Base-by-base conservation (phyloP, 2,329 filamentous ascomycete species). In the Apiospora saccharicola region DNA sequence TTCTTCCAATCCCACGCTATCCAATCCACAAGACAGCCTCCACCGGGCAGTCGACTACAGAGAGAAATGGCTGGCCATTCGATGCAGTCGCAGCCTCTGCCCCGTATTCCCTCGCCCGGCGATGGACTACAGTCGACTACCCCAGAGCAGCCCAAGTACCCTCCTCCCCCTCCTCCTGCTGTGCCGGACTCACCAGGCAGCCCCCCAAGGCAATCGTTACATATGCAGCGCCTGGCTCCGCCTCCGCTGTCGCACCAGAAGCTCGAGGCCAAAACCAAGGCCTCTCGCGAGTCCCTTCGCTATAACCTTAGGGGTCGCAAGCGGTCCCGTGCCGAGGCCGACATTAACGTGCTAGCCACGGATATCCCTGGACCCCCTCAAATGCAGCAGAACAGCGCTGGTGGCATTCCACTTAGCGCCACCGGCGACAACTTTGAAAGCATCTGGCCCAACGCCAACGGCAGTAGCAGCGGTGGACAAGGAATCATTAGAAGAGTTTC, bases 1-100 rank as follows among this genome's bases (percentile, higher is more conserved):
- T 90, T 90, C 84, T 90, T 90, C 78, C 83, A 86, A 67, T 82
- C 86, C 34, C 88, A 90, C 74, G 88, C 88, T 70, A 90, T 90
- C 73, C 86, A 88, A 73, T 89, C 88, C 5, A 88, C 87, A 1
- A 83, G 89, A 4, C 86, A 87, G 77, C 86, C 83, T 1, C 70
- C 43, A 46, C 61, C 70, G 30, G 72, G 57, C 49, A 73, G 43
- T 34, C 67, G 19, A n/a, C 8, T 61, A 24, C 67, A 13, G 46
- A 64, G 19, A 22, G 57, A 64, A 64, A 64, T 24, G 57, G 57
- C 57, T 13, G 57, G 57, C 57, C 34, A 37, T 41, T 57, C n/a
- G 53, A 49, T 41, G 30, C 68, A 53, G 26, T 16, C 49, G 16
- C 71, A 70, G 51, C 64, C 69, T 22, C 49, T 71, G 41, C 47